Evolutionary conservation across 331 rosid genomes (phyloP).

Genomic region (Saraca asoca): DNA sequence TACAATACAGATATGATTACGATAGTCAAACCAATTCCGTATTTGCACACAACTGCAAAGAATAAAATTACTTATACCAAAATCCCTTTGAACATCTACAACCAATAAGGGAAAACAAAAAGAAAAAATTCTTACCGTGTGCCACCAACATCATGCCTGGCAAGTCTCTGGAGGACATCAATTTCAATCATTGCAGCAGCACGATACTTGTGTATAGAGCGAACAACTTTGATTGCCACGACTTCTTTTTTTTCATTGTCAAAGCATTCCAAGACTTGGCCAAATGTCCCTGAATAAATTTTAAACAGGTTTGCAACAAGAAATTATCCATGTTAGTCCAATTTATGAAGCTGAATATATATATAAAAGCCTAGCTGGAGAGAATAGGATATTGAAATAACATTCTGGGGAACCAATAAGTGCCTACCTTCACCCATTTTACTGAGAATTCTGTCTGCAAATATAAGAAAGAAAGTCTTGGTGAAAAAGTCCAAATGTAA

Average conservation of each 20-base stretch:
- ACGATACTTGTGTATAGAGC: constrained; percentile 35
- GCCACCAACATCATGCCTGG: constrained; percentile 33
- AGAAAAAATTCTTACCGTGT: constrained; percentile 22
- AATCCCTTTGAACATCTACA: constrained; percentile 2
- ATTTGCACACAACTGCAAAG: constrained; percentile 42
- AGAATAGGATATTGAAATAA: no score
- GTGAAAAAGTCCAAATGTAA: neutral
- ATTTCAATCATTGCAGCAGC: constrained; percentile 38
- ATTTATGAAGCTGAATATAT: no score
- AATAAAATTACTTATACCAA: constrained; percentile 21
- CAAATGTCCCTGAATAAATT: constrained; percentile 34
- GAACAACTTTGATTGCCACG: constrained; percentile 37
- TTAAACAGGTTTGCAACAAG: neutral
- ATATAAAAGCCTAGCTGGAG: no score
- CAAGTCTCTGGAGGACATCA: constrained; percentile 38
- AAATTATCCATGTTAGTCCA: neutral
- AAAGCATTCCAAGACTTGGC: constrained; percentile 42
- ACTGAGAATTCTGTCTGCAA: constrained; percentile 36
- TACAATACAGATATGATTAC: constrained; percentile 41
- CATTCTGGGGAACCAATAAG: neutral
- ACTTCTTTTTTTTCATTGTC: constrained; percentile 31
- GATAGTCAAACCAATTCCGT: constrained; percentile 41
- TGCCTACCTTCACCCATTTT: constrained; percentile 38
- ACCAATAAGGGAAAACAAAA: neutral
- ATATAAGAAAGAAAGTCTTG: neutral